Conservation (phyloP, 2,329 filamentous ascomycete species). For the Pseudocercospora ulei region DNA sequence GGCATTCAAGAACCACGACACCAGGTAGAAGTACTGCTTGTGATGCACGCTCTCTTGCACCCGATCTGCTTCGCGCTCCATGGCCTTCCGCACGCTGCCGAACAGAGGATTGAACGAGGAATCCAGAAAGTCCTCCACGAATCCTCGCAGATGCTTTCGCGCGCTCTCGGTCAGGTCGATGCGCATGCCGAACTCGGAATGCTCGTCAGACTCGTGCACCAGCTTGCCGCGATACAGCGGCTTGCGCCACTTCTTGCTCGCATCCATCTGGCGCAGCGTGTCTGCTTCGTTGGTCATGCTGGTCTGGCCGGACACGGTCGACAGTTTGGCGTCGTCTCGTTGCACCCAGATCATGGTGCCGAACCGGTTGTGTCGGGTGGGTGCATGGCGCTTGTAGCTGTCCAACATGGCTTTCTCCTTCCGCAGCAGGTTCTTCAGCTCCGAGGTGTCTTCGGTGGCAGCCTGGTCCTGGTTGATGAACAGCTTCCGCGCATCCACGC, state of each 20-base stretch:
- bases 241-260: conserved; percentile 79
- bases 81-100: conserved; percentile 70
- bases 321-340: conserved; percentile 70
- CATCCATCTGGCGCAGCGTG: conserved; percentile 80
- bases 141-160: conserved; percentile 64
- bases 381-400: conserved; percentile 64
- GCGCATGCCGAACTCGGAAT: conserved; percentile 64
- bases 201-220: conserved; percentile 43
- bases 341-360: conserved; percentile 97
- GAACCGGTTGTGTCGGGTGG: conserved; percentile 84
- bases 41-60: conserved; percentile 62
- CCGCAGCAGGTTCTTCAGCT: conserved; percentile 63
- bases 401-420: conserved; percentile 79
- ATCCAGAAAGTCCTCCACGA: conserved; percentile 89
- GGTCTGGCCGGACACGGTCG: conserved; percentile 80
- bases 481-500: conserved; percentile 70
- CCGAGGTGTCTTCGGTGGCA: conserved; percentile 57
- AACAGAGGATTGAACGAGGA: conserved; percentile 88
- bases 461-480: conserved; percentile 73
- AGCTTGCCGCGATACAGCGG: conserved; percentile 49
- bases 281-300: conserved; percentile 63
- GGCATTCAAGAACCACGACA: conserved; percentile 78
- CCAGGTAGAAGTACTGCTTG: conserved; percentile 82
- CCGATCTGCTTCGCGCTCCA: conserved; percentile 80
- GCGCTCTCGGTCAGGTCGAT: conserved; percentile 61